A percentile compares a stretch with the other conserved stretches of the same genome.
phyloP scores from a whole-genome alignment of 164 flowering plant species.

The Piper longum region DNA sequence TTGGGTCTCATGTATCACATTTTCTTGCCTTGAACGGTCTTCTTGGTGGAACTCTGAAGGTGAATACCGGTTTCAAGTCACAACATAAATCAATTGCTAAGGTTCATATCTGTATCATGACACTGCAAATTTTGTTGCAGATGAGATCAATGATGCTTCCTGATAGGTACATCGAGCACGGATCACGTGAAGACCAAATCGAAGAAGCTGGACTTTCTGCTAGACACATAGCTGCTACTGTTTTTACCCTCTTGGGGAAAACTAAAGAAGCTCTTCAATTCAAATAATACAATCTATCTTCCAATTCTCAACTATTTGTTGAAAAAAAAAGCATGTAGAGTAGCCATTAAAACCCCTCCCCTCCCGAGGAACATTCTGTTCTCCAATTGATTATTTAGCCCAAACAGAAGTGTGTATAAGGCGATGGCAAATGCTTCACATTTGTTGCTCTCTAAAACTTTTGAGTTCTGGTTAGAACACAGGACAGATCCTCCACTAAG shows the following conservation, averaged over 20 bases:
- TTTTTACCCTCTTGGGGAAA: conserved; percentile 60
- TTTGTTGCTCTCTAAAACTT: no score
- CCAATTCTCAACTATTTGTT: background rate
- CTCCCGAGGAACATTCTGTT: no score
- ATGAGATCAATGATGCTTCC: conserved; percentile 22
- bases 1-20: conserved; percentile 77
- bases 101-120: conserved; percentile 4
- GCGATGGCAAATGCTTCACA: no score
- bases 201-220: conserved; percentile 81
- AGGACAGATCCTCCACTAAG: no score
- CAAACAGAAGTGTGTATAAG: no score
- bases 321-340: background rate
- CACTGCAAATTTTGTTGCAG: conserved; percentile 8
- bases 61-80: conserved; percentile 5
- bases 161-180: conserved; percentile 89
- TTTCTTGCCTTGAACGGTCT: conserved; percentile 53
- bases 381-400: no score
- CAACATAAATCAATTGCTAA: no score
- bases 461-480: no score
- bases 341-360: no score
- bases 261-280: conserved; percentile 46
- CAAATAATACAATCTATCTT: conserved; percentile 12
- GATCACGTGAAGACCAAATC: conserved; percentile 67
- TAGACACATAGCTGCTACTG: conserved; percentile 62
- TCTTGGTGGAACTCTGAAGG: conserved; percentile 85